Evolutionary conservation across 2,329 filamentous ascomycete genomes (phyloP).

Genomic region (Hypoxylon sp.): DNA sequence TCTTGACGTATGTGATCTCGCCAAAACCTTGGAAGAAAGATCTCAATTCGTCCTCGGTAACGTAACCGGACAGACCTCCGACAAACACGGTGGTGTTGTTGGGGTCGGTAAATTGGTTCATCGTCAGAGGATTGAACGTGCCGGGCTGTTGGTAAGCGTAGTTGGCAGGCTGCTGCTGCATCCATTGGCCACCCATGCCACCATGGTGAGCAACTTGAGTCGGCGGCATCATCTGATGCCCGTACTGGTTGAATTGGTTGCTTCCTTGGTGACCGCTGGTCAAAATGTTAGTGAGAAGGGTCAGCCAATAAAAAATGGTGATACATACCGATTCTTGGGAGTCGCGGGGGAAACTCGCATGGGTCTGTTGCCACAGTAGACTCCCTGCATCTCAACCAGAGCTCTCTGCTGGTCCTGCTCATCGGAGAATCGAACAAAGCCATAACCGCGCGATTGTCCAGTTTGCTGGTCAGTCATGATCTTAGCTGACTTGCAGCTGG

Average conservation of each 20-base stretch:
- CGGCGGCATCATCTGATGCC: slow-evolving; percentile 58
- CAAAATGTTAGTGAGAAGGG: slow-evolving; percentile 23
- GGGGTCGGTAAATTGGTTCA: slow-evolving; percentile 99
- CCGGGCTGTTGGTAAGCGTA: slow-evolving; percentile 57
- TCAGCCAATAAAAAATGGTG: background rate
- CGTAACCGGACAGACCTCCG: slow-evolving; percentile 95
- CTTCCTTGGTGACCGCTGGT: slow-evolving; percentile 58
- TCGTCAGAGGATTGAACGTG: slow-evolving; percentile 69
- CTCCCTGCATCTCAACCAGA: slow-evolving; percentile 97
- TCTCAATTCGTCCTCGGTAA: slow-evolving; percentile 98
- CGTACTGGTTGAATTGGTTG: slow-evolving; percentile 56
- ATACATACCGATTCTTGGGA: slow-evolving; percentile 84
- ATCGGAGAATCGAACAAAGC: slow-evolving; percentile 96
- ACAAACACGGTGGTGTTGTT: slow-evolving; percentile 99
- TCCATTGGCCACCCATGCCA: slow-evolving; percentile 57
- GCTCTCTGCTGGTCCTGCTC: slow-evolving; percentile 97
- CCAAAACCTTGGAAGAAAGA: slow-evolving; percentile 99
- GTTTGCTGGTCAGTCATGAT: slow-evolving; percentile 99
- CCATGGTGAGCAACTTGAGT: slow-evolving; percentile 61
- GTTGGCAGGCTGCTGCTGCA: slow-evolving; percentile 60
- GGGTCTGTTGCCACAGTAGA: slow-evolving; percentile 97
- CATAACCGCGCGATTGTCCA: slow-evolving; percentile 97
- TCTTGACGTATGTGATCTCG: slow-evolving; percentile 99
- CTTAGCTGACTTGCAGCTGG: slow-evolving; percentile 98
- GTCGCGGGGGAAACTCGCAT: slow-evolving; percentile 99